Evolutionary conservation across 1,284 basidiomycete species (phyloP).

Genomic region (Dichomitus squalens): DNA sequence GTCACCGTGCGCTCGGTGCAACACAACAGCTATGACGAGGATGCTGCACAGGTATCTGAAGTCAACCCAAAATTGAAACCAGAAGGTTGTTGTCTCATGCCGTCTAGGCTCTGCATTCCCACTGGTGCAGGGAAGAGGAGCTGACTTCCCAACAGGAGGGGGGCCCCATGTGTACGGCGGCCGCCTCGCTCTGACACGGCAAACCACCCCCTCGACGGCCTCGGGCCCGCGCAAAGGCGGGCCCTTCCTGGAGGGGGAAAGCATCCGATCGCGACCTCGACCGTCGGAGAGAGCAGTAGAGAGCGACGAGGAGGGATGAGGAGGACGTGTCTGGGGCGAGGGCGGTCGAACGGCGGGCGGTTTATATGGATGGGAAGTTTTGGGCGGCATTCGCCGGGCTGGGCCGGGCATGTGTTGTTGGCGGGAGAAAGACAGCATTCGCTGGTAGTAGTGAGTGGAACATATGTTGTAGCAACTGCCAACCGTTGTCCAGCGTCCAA

Average conservation of each 20-base stretch:
- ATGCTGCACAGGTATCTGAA: background rate
- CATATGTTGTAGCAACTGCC: too few species aligned
- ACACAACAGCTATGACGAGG: background rate
- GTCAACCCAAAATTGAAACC: background rate
- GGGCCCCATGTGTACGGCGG: slow-evolving; percentile 5
- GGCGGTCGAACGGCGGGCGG: background rate
- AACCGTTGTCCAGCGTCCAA: too few species aligned
- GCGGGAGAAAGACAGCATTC: too few species aligned
- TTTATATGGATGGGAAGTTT: background rate
- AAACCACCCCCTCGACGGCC: slow-evolving; percentile 52
- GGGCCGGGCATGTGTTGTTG: too few species aligned
- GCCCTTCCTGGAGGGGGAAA: slow-evolving; percentile 49
- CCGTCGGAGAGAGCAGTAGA: slow-evolving; percentile 31
- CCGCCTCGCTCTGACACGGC: slow-evolving; percentile 40
- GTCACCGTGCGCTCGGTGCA: background rate
- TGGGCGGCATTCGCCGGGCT: background rate
- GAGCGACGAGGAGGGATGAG: slow-evolving; percentile 37
- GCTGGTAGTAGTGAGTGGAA: too few species aligned
- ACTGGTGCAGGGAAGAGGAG: slow-evolving; percentile 26
- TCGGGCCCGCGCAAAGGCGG: slow-evolving; percentile 26
- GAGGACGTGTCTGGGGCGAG: slow-evolving; percentile 30
- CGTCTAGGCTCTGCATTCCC: slow-evolving; percentile 36
- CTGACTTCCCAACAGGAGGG: slow-evolving; percentile 38
- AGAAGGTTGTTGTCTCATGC: slow-evolving; percentile 22
- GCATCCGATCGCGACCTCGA: slow-evolving; percentile 34